These are phyloP conservation scores for Hyaloscypha bicolor DNA, from an alignment of 495 filamentous ascomycete species.

Conservation along the genomic window DNA sequence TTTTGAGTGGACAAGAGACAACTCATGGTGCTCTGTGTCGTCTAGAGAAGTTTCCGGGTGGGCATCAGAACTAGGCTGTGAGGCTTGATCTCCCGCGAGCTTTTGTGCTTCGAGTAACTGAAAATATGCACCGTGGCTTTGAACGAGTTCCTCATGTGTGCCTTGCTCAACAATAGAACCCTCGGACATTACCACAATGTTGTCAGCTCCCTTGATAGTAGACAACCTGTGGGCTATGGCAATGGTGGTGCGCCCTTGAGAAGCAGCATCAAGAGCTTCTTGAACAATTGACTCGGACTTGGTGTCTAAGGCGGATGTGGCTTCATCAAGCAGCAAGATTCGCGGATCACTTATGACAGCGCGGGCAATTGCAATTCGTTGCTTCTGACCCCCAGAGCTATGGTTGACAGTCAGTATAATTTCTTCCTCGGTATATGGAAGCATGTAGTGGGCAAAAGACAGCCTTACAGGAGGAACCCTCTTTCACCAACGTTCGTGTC, in stretches of 20 bases:
- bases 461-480: conserved; percentile 38
- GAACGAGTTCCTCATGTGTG: conserved; percentile 49
- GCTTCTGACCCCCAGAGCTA: conserved; percentile 57
- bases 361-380: conserved; percentile 64
- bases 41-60: background rate
- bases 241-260: conserved; percentile 63
- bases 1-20: background rate
- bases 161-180: conserved; percentile 60
- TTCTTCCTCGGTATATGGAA: background rate
- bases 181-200: conserved; percentile 62
- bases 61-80: background rate
- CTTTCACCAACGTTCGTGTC: conserved; percentile 50
- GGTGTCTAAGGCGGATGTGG: conserved; percentile 71
- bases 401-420: background rate
- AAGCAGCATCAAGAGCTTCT: conserved; percentile 60
- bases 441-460: background rate
- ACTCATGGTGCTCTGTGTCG: background rate
- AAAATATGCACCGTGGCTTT: conserved; percentile 40
- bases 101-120: conserved; percentile 15
- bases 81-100: background rate
- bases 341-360: conserved; percentile 70
- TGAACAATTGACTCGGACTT: conserved; percentile 71
- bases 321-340: conserved; percentile 75
- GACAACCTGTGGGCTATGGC: conserved; percentile 61
- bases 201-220: conserved; percentile 58